These are phyloP conservation scores for Lotus japonicus DNA, from an alignment of 306 rosid species.

Conservation along the genomic window DNA sequence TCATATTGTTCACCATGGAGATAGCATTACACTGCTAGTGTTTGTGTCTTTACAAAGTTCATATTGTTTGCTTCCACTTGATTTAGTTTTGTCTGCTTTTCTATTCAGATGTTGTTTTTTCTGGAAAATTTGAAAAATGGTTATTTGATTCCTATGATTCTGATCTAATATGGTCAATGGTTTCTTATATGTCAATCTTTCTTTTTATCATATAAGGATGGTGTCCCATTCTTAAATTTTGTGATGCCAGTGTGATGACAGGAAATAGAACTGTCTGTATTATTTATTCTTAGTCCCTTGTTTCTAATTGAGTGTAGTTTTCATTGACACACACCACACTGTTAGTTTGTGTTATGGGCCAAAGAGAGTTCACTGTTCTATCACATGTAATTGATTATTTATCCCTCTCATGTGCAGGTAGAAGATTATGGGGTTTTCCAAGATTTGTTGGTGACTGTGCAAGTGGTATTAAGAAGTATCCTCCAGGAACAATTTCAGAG, in stretches of 20 bases:
- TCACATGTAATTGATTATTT: slow-evolving; percentile 1
- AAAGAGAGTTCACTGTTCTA: not conserved
- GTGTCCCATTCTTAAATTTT: not conserved
- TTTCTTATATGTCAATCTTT: not conserved
- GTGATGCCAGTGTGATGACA: not conserved
- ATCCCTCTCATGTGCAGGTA: slow-evolving; percentile 44
- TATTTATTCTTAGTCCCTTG: not conserved
- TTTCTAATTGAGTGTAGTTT: not conserved
- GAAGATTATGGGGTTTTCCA: slow-evolving; percentile 88
- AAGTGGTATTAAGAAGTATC: slow-evolving; percentile 54
- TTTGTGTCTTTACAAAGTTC: slow-evolving; percentile 87
- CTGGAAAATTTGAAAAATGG: not conserved
- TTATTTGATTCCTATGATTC: not conserved
- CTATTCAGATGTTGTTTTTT: not conserved
- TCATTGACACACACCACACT: not conserved
- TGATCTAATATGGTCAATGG: not conserved
- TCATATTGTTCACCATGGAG: slow-evolving; percentile 98
- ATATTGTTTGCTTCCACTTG: slow-evolving; percentile 37
- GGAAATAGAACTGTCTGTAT: not conserved
- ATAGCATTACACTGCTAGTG: slow-evolving; percentile 85
- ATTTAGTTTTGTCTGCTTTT: slow-evolving; percentile 4
- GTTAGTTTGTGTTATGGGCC: not conserved
- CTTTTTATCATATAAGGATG: not conserved
- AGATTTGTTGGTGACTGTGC: slow-evolving; percentile 97
- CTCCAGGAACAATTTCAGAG: slow-evolving; percentile 63